Conservation (phyloP, 2,329 filamentous ascomycete species). For the Chrysoporthe cubensis region DNA sequence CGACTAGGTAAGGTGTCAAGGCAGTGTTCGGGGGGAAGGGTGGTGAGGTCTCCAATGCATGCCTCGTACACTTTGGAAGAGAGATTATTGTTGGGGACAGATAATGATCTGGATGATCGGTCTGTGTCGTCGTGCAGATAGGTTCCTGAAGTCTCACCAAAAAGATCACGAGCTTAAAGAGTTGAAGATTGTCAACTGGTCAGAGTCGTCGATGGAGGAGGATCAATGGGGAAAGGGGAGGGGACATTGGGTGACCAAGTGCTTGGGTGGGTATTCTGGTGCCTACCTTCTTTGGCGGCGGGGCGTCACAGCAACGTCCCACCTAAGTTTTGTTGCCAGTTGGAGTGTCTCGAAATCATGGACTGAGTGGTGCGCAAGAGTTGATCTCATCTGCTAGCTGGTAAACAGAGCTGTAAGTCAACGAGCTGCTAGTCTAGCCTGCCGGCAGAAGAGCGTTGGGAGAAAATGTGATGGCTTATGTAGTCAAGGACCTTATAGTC, state of each 20-base stretch:
- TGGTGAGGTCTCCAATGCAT: neutral
- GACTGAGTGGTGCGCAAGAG: neutral
- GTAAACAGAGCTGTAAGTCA: neutral
- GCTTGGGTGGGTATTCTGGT: neutral
- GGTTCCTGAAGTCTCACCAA: neutral
- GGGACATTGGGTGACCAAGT: neutral
- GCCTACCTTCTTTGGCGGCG: neutral
- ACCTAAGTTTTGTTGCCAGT: neutral
- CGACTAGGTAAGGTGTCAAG: neutral
- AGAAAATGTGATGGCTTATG: neutral
- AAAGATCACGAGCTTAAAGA: neutral
- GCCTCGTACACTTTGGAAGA: neutral
- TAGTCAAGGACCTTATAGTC: neutral
- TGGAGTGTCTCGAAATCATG: neutral
- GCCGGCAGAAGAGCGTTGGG: neutral
- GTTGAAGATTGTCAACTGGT: neutral
- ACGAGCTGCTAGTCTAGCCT: neutral
- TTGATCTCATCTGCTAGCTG: neutral
- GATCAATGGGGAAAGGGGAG: neutral
- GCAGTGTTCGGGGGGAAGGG: neutral
- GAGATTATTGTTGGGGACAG: neutral
- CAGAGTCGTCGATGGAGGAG: neutral
- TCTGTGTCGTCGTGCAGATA: neutral
- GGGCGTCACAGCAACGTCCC: neutral
- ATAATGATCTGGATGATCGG: neutral